Evolutionary conservation across 805 yeast genomes (phyloP).

Genomic region (Saturnispora saitoi): DNA sequence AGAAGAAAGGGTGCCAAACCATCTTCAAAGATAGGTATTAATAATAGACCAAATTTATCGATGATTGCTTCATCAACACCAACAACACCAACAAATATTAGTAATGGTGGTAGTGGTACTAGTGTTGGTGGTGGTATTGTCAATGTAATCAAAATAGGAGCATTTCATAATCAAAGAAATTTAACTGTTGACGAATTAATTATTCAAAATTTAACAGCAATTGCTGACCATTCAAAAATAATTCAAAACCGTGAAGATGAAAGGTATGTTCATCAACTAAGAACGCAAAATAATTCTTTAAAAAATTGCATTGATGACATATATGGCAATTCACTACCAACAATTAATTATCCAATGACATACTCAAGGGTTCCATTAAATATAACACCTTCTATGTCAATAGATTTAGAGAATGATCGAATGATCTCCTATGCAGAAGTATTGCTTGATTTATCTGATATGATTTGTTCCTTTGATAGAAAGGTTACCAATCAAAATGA

Average conservation of each 20-base stretch:
- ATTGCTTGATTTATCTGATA: slow-evolving; percentile 17
- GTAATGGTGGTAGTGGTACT: neutral
- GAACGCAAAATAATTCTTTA: slow-evolving; percentile 13
- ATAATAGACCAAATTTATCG: slow-evolving; percentile 5
- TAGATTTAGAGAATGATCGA: slow-evolving; percentile 22
- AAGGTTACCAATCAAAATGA: slow-evolving; percentile 7
- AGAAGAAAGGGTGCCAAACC: slow-evolving; percentile 16
- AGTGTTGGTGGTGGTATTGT: slow-evolving; percentile 6
- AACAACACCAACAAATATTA: slow-evolving; percentile 4
- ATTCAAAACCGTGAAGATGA: slow-evolving; percentile 21
- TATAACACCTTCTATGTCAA: slow-evolving; percentile 10
- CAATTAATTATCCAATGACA: slow-evolving; percentile 20
- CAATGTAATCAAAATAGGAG: slow-evolving; percentile 12
- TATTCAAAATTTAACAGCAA: slow-evolving; percentile 10
- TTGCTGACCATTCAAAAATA: slow-evolving; percentile 20
- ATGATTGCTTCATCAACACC: slow-evolving; percentile 1
- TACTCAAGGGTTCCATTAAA: slow-evolving; percentile 23
- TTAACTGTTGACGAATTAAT: neutral
- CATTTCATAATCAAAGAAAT: slow-evolving; percentile 7
- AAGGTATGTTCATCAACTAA: slow-evolving; percentile 17
- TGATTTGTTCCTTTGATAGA: slow-evolving; percentile 7
- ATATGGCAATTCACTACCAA: slow-evolving; percentile 10
- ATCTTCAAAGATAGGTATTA: neutral
- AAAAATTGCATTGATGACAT: slow-evolving; percentile 21
- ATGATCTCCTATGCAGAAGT: slow-evolving; percentile 24